Conservation (phyloP, 805 yeast species). For the Zygosaccharomyces bailii region DNA sequence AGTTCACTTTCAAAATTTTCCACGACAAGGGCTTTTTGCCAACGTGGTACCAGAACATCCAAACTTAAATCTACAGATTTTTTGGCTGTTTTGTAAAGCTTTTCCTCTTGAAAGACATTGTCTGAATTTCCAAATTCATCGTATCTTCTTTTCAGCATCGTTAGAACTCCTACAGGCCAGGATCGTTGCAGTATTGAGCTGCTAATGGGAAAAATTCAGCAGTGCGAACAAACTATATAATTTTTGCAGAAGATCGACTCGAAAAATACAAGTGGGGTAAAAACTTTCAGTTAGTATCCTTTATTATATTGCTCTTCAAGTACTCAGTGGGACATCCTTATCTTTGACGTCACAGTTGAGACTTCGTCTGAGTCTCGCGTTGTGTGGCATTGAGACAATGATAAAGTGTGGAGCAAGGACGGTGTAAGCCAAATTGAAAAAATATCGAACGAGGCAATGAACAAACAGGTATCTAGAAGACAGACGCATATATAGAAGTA, state of each 20-base stretch:
- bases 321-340: no score
- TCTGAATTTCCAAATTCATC: constrained; percentile 7
- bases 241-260: no score
- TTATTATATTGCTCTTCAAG: no score
- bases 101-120: constrained; percentile 10
- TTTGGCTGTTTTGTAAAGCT: constrained; percentile 5
- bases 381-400: neutral
- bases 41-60: constrained; percentile 9
- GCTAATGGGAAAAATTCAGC: no score
- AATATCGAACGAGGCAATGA: neutral
- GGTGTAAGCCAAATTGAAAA: no score
- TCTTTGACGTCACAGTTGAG: neutral
- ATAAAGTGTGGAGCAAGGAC: no score
- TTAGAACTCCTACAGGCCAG: neutral
- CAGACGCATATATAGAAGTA: neutral
- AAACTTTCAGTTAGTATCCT: no score
- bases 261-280: no score
- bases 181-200: no score
- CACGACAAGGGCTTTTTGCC: constrained; percentile 16
- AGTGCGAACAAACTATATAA: no score
- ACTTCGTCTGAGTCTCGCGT: neutral
- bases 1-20: constrained; percentile 17
- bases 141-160: constrained; percentile 12
- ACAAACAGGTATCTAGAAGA: neutral
- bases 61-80: neutral